Conservation (phyloP, 495 filamentous ascomycete genomes). For the Oidiodendron maius region DNA sequence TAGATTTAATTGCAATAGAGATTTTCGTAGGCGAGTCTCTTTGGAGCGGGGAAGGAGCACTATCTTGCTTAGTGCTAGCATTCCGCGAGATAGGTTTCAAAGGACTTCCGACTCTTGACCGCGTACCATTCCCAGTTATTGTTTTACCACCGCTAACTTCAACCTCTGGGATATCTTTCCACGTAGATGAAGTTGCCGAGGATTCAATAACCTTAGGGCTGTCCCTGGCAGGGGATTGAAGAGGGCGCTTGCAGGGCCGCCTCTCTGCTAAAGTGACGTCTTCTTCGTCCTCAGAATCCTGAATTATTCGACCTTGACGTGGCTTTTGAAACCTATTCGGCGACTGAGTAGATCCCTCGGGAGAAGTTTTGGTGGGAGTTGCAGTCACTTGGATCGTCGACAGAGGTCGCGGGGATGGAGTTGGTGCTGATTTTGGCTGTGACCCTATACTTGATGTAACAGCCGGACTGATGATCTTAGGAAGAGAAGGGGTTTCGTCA, state of each 20-base stretch:
- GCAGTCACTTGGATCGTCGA: slow-evolving; percentile 17
- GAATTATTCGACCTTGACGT: slow-evolving; percentile 22
- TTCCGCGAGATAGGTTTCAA: slow-evolving; percentile 16
- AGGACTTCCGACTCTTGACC: slow-evolving; percentile 17
- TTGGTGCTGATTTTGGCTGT: not conserved
- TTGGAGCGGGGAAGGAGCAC: slow-evolving; percentile 28
- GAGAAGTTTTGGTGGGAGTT: slow-evolving; percentile 5
- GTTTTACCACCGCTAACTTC: not conserved
- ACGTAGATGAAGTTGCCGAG: slow-evolving; percentile 1
- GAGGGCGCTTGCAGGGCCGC: slow-evolving; percentile 3
- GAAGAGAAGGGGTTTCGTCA: not conserved
- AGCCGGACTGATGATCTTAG: not conserved
- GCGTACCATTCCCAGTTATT: slow-evolving; percentile 4
- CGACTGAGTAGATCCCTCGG: not conserved
- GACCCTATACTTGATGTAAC: not conserved
- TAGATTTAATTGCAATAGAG: not conserved
- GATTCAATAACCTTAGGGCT: slow-evolving; percentile 4
- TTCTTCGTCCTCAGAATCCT: slow-evolving; percentile 45
- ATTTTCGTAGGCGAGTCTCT: slow-evolving; percentile 28
- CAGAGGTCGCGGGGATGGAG: not conserved
- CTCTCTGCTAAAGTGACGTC: slow-evolving; percentile 15
- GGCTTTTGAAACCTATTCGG: slow-evolving; percentile 5
- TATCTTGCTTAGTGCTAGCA: slow-evolving; percentile 11
- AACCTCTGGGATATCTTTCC: slow-evolving; percentile 3
- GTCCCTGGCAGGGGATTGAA: slow-evolving; percentile 3